Base-by-base conservation (phyloP, 257 asterid genomes). In the Rhazya stricta region DNA sequence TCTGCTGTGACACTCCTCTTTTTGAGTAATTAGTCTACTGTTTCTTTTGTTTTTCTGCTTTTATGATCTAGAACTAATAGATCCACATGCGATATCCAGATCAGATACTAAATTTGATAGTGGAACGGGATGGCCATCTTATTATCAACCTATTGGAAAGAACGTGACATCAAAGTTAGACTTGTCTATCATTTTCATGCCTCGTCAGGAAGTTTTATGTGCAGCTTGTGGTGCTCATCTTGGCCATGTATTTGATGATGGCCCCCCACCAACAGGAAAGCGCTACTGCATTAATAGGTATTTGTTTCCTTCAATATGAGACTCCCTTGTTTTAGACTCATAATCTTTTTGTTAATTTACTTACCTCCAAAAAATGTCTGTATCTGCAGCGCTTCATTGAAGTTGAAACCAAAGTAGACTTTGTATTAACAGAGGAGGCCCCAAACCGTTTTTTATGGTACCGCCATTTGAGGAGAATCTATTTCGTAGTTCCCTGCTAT, bases 101-200 rank as follows among this genome's bases (percentile, higher is more conserved):
- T 94, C 98, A 71, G 84, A 96, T 21, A 90, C 97, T 72, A 94
- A 94, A 79, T 94, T 90, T 67, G 98, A 94, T 13, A 94, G 98
- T 56, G 97, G 97, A 67, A 94, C 97, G 0, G 98, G 98, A 62
- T 94, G 98, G 97, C 98, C 98, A 48, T 94, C 98, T 6, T 94
- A 93, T 71, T 88, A 93, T 76, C 82, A 85, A 69, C 96, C 98
- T 12, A 71, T 91, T 7, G 94, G 86, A 30, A 79, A 86, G 86
- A 94, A 94, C 23, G 97, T 88, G 89, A 90, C 87, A 81, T 91
- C 97, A 9, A 90, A 94, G 79, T 81, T 91, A 72, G 98, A 94
- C 84, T 50, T 88, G 83, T 94, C 98, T 9, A 82, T 94, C 67
- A 89, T 94, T 65, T 83, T 91, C 91, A 91, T 94, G 94, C 98